These are phyloP conservation scores for Kluyveromyces lactis DNA, from an alignment of 805 yeast species.

Conservation along the genomic window DNA sequence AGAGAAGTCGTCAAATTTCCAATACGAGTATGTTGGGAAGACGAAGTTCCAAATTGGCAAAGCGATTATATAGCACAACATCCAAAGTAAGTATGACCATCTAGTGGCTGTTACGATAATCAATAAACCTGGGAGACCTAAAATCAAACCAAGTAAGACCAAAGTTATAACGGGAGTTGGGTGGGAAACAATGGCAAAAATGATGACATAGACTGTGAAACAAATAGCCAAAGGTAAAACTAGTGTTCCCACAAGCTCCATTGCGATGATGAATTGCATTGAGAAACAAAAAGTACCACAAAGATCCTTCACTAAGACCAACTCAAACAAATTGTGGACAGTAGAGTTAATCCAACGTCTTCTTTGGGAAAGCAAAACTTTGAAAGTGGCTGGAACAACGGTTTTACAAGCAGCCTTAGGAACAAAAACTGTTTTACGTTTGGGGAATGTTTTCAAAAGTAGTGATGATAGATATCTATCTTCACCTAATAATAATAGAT, in stretches of 20 bases:
- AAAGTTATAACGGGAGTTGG: constrained; percentile 78
- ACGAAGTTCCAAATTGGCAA: constrained; percentile 93
- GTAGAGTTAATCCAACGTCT: constrained; percentile 97
- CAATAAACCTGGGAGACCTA: constrained; percentile 79
- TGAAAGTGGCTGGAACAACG: constrained; percentile 75
- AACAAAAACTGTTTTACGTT: constrained; percentile 76
- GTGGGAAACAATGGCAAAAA: constrained; percentile 55
- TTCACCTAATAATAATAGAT: constrained; percentile 78
- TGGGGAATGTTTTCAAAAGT: constrained; percentile 85
- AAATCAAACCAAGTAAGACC: constrained; percentile 63
- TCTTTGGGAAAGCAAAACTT: constrained; percentile 78
- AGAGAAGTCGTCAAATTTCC: constrained; percentile 94
- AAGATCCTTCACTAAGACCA: constrained; percentile 72
- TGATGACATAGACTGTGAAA: constrained; percentile 72
- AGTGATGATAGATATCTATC: constrained; percentile 79
- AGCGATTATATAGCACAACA: constrained; percentile 67
- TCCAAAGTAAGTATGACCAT: constrained; percentile 66
- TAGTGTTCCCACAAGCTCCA: constrained; percentile 80
- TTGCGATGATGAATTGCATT: constrained; percentile 83
- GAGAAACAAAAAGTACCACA: constrained; percentile 95
- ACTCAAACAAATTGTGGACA: constrained; percentile 84
- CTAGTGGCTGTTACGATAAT: constrained; percentile 77
- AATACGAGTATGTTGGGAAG: constrained; percentile 76
- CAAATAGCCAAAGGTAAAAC: constrained; percentile 83
- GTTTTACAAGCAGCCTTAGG: constrained; percentile 92